Percentiles rank a stretch among this genome's conserved stretches.
These are phyloP conservation scores for Spathaspora gorwiae DNA, from an alignment of 805 yeast genomes.

Conservation along the genomic window DNA sequence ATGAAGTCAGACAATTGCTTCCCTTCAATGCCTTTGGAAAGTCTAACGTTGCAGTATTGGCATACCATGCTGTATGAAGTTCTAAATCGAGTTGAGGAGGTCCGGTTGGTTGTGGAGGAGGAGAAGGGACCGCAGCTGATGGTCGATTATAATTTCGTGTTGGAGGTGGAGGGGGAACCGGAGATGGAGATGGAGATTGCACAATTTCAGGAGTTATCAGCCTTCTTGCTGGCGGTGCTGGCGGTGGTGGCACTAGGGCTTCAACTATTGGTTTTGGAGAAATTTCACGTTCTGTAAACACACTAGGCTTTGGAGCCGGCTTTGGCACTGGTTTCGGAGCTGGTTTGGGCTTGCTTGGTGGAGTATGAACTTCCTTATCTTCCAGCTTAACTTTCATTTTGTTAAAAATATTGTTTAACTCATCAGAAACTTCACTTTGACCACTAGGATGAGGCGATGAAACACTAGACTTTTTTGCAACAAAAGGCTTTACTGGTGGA, in stretches of 20 bases:
- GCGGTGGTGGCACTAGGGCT: background rate
- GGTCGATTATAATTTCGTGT: constrained; percentile 18
- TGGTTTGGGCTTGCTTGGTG: constrained; percentile 1
- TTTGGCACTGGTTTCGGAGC: constrained; percentile 10
- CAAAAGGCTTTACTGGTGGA: background rate
- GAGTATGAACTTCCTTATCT: background rate
- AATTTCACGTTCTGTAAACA: background rate
- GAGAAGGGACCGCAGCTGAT: constrained; percentile 8
- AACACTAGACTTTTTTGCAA: background rate
- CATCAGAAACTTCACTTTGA: constrained; percentile 3
- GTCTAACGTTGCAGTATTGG: constrained; percentile 16
- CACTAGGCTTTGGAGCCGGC: background rate
- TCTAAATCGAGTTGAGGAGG: constrained; percentile 42
- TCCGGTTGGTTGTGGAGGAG: constrained; percentile 7
- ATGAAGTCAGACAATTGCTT: constrained; percentile 25
- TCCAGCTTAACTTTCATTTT: constrained; percentile 4
- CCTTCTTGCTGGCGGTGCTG: background rate
- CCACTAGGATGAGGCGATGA: background rate
- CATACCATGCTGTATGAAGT: constrained; percentile 45
- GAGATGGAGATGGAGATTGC: constrained; percentile 6
- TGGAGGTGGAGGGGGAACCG: constrained; percentile 26
- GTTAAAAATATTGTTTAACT: constrained; percentile 2
- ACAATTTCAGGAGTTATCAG: constrained; percentile 3
- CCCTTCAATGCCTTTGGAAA: constrained; percentile 39
- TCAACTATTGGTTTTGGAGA: constrained; percentile 2